Base-by-base conservation (phyloP, 768 basidiomycete species). In the Leucocoprinus birnbaumii region DNA sequence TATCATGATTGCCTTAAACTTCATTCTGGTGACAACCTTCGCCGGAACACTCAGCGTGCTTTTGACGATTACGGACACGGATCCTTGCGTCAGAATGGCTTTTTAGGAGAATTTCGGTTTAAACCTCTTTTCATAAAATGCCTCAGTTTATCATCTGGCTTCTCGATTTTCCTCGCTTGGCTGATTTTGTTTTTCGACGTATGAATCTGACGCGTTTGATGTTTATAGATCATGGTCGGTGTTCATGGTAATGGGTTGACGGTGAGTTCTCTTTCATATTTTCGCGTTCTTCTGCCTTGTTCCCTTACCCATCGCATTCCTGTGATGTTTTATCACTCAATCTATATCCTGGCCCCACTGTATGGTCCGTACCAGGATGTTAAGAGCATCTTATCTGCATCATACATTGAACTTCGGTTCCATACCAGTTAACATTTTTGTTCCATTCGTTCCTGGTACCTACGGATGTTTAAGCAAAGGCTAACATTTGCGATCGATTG, bases 221-320 rank as follows among this genome's bases (percentile, higher is more conserved):
- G 19, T 26, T 55, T 34, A 18, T 48, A 67, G 65, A 63, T 66
- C 51, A 55, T 62, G 16, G 52, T 66, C 35, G 64, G 63, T 42
- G 79, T 82, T 3, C 82, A 82, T 59, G 84, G 84, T 31, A 84
- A 85, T 62, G 84, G 84, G 19, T 67, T 89, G 3, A 84, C 85
- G 9, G 66, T 67, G 48, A 56, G 64, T 42, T 53, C 8, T 16
- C 25, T 11, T 35, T 48, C 18, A 2, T 49, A 3, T 10, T 18
- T 31, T 55, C 43, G 19, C 42, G 14, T 25, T 18, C 4, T 48
- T 44, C 16, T 38, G 9, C 31, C 40, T 48, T 37, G 27, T 13
- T 24, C 42, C 37, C 25, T 21, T 18, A 18, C 21, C 31, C 26
- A 37, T 18, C 27, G n/a, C n/a, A n/a, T n/a, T 34, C 31, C 31